A percentile compares a stretch with the other conserved stretches of the same genome.
Conservation (phyloP, 495 filamentous ascomycete genomes). For the Tricharina praecox region DNA sequence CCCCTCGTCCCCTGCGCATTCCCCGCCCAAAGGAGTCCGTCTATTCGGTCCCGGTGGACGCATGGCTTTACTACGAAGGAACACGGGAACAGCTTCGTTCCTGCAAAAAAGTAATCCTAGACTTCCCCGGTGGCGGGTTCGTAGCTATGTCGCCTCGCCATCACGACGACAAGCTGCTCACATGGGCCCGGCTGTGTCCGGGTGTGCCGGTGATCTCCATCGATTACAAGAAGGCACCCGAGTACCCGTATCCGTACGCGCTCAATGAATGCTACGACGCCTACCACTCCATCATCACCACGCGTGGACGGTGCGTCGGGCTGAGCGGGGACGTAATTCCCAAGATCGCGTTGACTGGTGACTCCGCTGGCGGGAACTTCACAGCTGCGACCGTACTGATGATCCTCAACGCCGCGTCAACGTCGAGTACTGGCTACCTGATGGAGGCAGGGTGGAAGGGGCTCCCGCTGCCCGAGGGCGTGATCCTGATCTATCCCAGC, state of each 20-base stretch:
- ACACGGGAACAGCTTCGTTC: slow-evolving; percentile 55
- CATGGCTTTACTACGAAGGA: slow-evolving; percentile 90
- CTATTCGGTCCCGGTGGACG: slow-evolving; percentile 67
- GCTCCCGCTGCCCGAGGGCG: slow-evolving; percentile 61
- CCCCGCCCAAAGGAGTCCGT: slow-evolving; percentile 57
- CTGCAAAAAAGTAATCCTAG: slow-evolving; percentile 67
- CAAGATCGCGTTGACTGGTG: slow-evolving; percentile 66
- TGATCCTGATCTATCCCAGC: slow-evolving; percentile 74
- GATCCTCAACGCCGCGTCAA: slow-evolving; percentile 53
- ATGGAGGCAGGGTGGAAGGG: slow-evolving; percentile 24
- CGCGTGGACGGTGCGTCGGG: slow-evolving; percentile 63
- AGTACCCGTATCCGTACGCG: slow-evolving; percentile 87
- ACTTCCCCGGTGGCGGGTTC: slow-evolving; percentile 88
- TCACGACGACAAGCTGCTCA: slow-evolving; percentile 80
- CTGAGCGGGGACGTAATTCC: slow-evolving; percentile 56
- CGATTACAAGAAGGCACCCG: slow-evolving; percentile 88
- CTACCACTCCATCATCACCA: slow-evolving; percentile 64
- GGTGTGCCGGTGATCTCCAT: slow-evolving; percentile 74
- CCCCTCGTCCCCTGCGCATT: slow-evolving; percentile 66
- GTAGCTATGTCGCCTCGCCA: slow-evolving; percentile 86
- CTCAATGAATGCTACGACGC: slow-evolving; percentile 94
- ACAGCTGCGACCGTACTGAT: slow-evolving; percentile 70
- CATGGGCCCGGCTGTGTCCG: slow-evolving; percentile 67
- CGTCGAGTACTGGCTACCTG: slow-evolving; percentile 38
- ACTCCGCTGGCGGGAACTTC: slow-evolving; percentile 85